Base-by-base conservation (phyloP, 164 flowering plant genomes). In the Annona cherimola region DNA sequence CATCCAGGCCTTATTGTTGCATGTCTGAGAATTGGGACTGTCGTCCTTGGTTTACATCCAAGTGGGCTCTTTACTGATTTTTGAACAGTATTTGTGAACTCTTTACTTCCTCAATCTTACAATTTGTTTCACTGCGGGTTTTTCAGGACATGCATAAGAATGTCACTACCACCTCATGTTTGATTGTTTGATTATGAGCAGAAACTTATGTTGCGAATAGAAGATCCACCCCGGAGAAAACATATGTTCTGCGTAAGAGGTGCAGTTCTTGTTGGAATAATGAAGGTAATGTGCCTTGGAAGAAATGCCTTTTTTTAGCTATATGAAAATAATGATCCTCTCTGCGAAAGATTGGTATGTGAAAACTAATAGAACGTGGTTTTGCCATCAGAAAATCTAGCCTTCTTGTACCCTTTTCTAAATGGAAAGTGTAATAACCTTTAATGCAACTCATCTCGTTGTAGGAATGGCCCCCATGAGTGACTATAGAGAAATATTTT, bases 211-310 rank as follows among this genome's bases (percentile, higher is more conserved):
- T 72, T 96, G 79, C 81, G 96, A 64, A 93, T 93, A 77, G 99
- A 93, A 79, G 99, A 91, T 78, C 98, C 98, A 35, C 98, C 98
- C 54, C 75, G 97, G 76, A 88, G 99, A 79, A 96, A 96, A 85
- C 98, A 96, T 73, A 90, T 93, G 99, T 98, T 93, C 39, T 93
- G 91, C 78, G 90, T 94, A 43, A 97, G 98, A 63, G 99, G 98
- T 71, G 98, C 98, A 72, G 99, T 96, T 66, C 97, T 96, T 72
- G 98, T 95, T 26, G 96, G 95, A 74, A 91, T 96, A 67, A 96
- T 93, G 98, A 95, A 93, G 94, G 97, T 90, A 43, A 35, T 40
- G n/a, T n/a, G n/a, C n/a, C n/a, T n/a, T n/a, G n/a, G n/a, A n/a
- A n/a, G n/a, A n/a, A n/a, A n/a, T n/a, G n/a, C n/a, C 18, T 4